Percentiles rank a stretch among this genome's conserved stretches.
These are phyloP conservation scores for Leucaena leucocephala DNA, from an alignment of 306 rosid genomes.

Conservation along the genomic window DNA sequence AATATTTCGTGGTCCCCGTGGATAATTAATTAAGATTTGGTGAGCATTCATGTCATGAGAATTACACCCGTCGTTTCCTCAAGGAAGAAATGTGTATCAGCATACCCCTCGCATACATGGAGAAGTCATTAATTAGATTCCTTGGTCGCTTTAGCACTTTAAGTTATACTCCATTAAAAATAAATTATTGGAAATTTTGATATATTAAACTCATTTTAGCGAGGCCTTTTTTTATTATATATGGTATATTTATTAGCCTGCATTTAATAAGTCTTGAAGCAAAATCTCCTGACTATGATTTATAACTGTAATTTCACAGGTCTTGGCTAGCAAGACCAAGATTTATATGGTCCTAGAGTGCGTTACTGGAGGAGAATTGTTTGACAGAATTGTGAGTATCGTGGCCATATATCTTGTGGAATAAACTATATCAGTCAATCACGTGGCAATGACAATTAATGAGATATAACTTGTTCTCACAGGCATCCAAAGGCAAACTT, in stretches of 20 bases:
- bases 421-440: neutral
- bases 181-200: too few relatives aligned
- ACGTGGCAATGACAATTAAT: conserved; percentile 9
- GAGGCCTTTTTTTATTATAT: neutral
- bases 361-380: conserved; percentile 85
- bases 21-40: neutral
- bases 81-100: neutral
- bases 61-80: neutral
- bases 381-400: conserved; percentile 70
- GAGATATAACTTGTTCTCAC: neutral
- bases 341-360: conserved; percentile 90
- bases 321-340: conserved; percentile 89
- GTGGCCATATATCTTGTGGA: conserved; percentile 4
- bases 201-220: neutral
- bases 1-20: conserved; percentile 13
- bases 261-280: conserved; percentile 35
- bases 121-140: neutral
- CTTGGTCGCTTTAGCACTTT: neutral
- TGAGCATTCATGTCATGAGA: neutral
- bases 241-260: neutral
- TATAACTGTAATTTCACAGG: conserved; percentile 47
- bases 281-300: conserved; percentile 25
- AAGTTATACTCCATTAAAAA: neutral
- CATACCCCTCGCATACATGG: neutral
- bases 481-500: conserved; percentile 76